Evolutionary conservation across 306 rosid genomes (phyloP), one percentile per base, ranked within the genome.

Genomic region (Acacia crassicarpa): DNA sequence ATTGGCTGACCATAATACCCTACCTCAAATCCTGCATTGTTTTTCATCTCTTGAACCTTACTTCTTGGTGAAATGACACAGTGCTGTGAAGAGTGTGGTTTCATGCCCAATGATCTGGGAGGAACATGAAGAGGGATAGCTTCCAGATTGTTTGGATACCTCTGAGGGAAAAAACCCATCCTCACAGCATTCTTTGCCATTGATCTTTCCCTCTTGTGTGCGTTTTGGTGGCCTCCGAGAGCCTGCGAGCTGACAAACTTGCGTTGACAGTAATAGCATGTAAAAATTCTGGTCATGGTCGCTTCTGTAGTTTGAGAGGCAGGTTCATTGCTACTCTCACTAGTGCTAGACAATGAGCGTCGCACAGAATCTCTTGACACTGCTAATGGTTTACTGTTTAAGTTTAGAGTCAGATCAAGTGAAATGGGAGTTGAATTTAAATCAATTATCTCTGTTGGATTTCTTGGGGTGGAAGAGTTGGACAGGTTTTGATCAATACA

Each of bases 151-250:
- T 84, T 88, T 1, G 94, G 89, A 80, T 90, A 90, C 82, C 88
- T 90, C 51, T 94, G 94, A 9, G 94, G 86, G 82, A 86, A 88
- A 14, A 92, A 72, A 1, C 93, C 97, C 92, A 92, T 92, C 72
- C 97, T 81, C 90, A 91, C 82, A 4, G 97, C 98, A 45, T 94
- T 87, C 70, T 94, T 94, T 5, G 98, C 98, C 20, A 94, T 40
- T 56, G 92, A 89, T 75, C 98, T 87, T 76, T 94, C 98, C 48
- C 93, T 87, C 85, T 94, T 94, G 78, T 94, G 98, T 14, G 97
- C 98, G 48, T 94, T 94, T 74, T 94, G 98, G 87, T 94, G 98
- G 20, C 98, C 98, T 0, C 98, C 97, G 51, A 94, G 98, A 54
- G 98, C 98, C 83, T 94, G 98, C 0, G 98, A 94, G 81, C 98